Percentiles rank a stretch among this genome's conserved stretches.
Conservation (phyloP, 2,329 filamentous ascomycete genomes). For the Ophiosphaerella herpotricha region DNA sequence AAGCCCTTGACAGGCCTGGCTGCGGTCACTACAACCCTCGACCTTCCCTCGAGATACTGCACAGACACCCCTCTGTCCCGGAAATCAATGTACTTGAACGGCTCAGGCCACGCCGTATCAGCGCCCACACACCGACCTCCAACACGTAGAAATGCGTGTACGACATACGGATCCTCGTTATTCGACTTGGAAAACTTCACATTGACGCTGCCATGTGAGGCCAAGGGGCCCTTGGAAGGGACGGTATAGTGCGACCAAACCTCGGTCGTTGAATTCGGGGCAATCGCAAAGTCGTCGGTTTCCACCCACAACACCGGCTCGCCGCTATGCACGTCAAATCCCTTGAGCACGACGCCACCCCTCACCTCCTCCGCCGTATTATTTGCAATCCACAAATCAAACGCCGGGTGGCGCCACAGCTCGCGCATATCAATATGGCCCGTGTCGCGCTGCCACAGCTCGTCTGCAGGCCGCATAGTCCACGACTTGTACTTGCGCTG, state of each 20-base stretch:
- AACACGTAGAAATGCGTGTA: conserved; percentile 57
- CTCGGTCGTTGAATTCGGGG: conserved; percentile 60
- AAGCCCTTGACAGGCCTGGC: conserved; percentile 61
- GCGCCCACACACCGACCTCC: conserved; percentile 54
- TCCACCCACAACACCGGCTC: conserved; percentile 53
- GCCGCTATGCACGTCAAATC: conserved; percentile 59
- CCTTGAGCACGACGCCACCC: conserved; percentile 55
- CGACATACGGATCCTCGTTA: conserved; percentile 57
- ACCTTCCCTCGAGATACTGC: conserved; percentile 38
- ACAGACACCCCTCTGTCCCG: conserved; percentile 52
- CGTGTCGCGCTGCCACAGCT: conserved; percentile 35
- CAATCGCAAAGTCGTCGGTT: conserved; percentile 52
- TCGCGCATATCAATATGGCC: conserved; percentile 30
- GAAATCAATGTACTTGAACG: conserved; percentile 62
- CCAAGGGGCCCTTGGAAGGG: background rate
- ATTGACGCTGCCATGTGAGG: conserved; percentile 44
- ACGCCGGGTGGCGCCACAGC: conserved; percentile 42
- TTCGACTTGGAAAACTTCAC: too few species aligned
- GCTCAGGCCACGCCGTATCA: conserved; percentile 64
- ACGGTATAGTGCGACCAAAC: conserved; percentile 47
- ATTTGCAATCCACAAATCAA: conserved; percentile 62
- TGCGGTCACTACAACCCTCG: conserved; percentile 50
- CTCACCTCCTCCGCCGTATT: conserved; percentile 49
- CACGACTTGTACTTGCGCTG: conserved; percentile 59
- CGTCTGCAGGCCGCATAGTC: conserved; percentile 47